phyloP scores from a whole-genome alignment of 345 rosid species.

The Salix arbutifolia region DNA sequence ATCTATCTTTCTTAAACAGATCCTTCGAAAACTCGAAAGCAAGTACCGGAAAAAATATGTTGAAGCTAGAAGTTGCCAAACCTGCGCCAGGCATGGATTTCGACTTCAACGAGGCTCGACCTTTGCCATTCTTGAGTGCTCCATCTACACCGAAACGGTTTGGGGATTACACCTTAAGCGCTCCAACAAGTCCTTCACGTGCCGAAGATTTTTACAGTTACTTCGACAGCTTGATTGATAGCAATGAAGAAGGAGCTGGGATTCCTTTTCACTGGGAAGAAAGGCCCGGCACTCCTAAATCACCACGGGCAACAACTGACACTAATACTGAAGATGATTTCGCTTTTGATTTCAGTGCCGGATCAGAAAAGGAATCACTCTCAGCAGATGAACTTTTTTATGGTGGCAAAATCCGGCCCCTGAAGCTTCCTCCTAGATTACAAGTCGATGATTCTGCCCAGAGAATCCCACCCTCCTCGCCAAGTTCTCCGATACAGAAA shows the following conservation, averaged over 20 bases:
- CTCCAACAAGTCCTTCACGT: constrained; percentile 73
- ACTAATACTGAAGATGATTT: constrained; percentile 8
- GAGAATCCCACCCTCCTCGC: constrained; percentile 43
- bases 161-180: constrained; percentile 55
- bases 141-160: constrained; percentile 68
- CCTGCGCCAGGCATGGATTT: constrained; percentile 46
- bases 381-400: constrained; percentile 29
- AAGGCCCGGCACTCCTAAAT: constrained; percentile 3
- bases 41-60: background rate
- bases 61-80: constrained; percentile 44
- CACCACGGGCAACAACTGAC: background rate
- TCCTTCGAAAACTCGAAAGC: background rate
- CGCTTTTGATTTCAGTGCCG: constrained; percentile 29
- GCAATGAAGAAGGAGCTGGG: background rate
- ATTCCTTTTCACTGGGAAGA: background rate
- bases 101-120: constrained; percentile 44
- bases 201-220: constrained; percentile 50
- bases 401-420: constrained; percentile 21
- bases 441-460: constrained; percentile 21
- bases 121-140: constrained; percentile 41
- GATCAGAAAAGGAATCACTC: constrained; percentile 13
- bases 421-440: constrained; percentile 39
- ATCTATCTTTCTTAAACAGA: background rate
- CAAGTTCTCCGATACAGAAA: constrained; percentile 48
- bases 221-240: constrained; percentile 28